These are phyloP conservation scores for Bimuria novae-zelandiae DNA, from an alignment of 2,329 filamentous ascomycete species.

Conservation along the genomic window DNA sequence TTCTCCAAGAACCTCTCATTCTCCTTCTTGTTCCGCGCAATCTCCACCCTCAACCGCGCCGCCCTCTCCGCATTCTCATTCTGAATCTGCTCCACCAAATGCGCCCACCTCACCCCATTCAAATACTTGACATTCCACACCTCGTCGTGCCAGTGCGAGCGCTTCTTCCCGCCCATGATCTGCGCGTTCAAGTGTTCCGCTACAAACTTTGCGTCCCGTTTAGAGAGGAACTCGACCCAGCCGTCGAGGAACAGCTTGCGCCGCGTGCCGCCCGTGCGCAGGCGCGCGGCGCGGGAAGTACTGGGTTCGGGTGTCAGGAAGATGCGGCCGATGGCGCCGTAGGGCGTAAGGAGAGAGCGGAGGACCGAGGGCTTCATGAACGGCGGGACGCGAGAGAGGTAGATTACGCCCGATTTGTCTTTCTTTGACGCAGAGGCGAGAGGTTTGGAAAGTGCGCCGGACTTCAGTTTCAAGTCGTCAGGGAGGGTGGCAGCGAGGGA, in stretches of 20 bases:
- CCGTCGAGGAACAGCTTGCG: slow-evolving; percentile 82
- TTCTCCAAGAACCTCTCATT: slow-evolving; percentile 82
- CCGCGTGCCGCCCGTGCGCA: slow-evolving; percentile 78
- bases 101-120: slow-evolving; percentile 80
- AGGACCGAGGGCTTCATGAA: slow-evolving; percentile 87
- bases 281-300: slow-evolving; percentile 65
- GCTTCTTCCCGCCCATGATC: slow-evolving; percentile 82
- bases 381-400: slow-evolving; percentile 81
- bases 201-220: slow-evolving; percentile 76
- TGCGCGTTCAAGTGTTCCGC: slow-evolving; percentile 77
- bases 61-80: slow-evolving; percentile 80
- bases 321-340: slow-evolving; percentile 76
- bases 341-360: slow-evolving; percentile 73
- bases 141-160: slow-evolving; percentile 81
- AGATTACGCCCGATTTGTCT: slow-evolving; percentile 79
- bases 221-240: slow-evolving; percentile 81
- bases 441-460: slow-evolving; percentile 25
- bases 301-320: slow-evolving; percentile 80
- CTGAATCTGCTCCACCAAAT: slow-evolving; percentile 74
- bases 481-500: slow-evolving; percentile 35
- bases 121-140: slow-evolving; percentile 85
- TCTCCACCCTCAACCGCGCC: slow-evolving; percentile 76
- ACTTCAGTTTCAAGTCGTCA: slow-evolving; percentile 42
- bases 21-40: slow-evolving; percentile 74
- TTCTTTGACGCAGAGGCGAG: slow-evolving; percentile 60